Evolutionary conservation across 768 basidiomycete genomes (phyloP).

Genomic region (Sarcodon sp.): DNA sequence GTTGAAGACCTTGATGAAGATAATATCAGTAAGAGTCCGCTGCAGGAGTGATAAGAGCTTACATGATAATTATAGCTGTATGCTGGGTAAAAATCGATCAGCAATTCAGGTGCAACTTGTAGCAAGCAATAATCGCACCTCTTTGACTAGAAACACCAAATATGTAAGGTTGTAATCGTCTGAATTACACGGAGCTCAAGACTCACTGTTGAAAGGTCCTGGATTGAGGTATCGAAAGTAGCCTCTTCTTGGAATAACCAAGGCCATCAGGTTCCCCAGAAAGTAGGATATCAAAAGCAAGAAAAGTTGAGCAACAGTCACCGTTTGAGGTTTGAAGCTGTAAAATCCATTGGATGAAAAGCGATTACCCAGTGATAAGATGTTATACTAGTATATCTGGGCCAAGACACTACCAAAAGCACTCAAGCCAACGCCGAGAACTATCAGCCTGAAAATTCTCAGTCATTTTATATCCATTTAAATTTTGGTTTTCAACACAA

Average conservation of each 20-base stretch:
- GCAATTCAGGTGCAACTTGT: too few relatives aligned
- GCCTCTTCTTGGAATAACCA: slow-evolving; percentile 15
- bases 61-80: slow-evolving; percentile 22
- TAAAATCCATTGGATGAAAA: slow-evolving; percentile 2
- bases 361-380: not conserved
- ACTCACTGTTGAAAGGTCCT: slow-evolving; percentile 23
- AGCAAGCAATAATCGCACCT: too few relatives aligned
- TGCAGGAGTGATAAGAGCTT: not conserved
- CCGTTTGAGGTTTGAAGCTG: slow-evolving; percentile 33
- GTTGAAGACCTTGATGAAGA: slow-evolving; percentile 8
- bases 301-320: slow-evolving; percentile 35
- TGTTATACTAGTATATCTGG: slow-evolving; percentile 13
- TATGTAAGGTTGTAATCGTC: too few relatives aligned
- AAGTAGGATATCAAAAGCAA: slow-evolving; percentile 40
- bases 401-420: slow-evolving; percentile 34
- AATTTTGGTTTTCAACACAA: slow-evolving; percentile 21
- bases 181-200: too few relatives aligned
- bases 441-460: too few relatives aligned
- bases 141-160: too few relatives aligned
- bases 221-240: slow-evolving; percentile 22
- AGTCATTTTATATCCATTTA: too few relatives aligned
- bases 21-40: too few relatives aligned
- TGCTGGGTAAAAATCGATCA: slow-evolving; percentile 8
- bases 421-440: slow-evolving; percentile 39
- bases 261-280: slow-evolving; percentile 30